Evolutionary conservation across 2,329 filamentous ascomycete genomes (phyloP).

Genomic region (Cyphellophora europaea): DNA sequence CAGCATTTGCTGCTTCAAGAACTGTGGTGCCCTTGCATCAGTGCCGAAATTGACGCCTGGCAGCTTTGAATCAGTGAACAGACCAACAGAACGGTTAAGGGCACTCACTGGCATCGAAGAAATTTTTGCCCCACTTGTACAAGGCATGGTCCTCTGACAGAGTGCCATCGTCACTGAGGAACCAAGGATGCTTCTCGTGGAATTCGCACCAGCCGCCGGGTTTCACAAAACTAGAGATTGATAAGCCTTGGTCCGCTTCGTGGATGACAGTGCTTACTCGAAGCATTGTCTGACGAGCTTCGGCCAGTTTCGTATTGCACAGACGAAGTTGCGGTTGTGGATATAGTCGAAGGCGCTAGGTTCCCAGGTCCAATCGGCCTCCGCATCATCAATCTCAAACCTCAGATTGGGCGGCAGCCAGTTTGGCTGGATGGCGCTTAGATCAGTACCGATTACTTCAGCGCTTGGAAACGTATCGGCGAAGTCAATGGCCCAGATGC

Average conservation of each 20-base stretch:
- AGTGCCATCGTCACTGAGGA: slow-evolving; percentile 7
- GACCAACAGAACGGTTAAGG: too few species aligned
- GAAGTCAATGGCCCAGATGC: slow-evolving; percentile 24
- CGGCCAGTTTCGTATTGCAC: slow-evolving; percentile 5
- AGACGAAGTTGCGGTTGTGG: slow-evolving; percentile 18
- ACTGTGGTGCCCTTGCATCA: slow-evolving; percentile 3
- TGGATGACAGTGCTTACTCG: too few species aligned
- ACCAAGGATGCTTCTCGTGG: slow-evolving; percentile 11
- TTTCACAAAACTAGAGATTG: slow-evolving; percentile 18
- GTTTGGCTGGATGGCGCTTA: slow-evolving; percentile 28
- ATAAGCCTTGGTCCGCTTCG: too few species aligned
- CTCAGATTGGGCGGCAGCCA: slow-evolving; percentile 23
- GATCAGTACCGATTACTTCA: slow-evolving; percentile 35
- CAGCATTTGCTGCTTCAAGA: slow-evolving; percentile 8
- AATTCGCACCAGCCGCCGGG: slow-evolving; percentile 36
- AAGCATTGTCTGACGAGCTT: slow-evolving; percentile 4
- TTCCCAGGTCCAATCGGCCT: slow-evolving; percentile 19
- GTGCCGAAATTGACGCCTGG: slow-evolving; percentile 5
- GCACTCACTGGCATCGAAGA: slow-evolving; percentile 14
- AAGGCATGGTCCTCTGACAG: slow-evolving; percentile 8
- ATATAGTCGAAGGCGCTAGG: slow-evolving; percentile 23
- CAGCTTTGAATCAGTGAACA: too few species aligned
- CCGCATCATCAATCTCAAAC: slow-evolving; percentile 24
- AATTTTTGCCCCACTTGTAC: slow-evolving; percentile 8
- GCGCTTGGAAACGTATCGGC: slow-evolving; percentile 28